Evolutionary conservation across 331 rosid species (phyloP), one percentile per base, ranked within the genome.

Genomic region (Malus hybrid): DNA sequence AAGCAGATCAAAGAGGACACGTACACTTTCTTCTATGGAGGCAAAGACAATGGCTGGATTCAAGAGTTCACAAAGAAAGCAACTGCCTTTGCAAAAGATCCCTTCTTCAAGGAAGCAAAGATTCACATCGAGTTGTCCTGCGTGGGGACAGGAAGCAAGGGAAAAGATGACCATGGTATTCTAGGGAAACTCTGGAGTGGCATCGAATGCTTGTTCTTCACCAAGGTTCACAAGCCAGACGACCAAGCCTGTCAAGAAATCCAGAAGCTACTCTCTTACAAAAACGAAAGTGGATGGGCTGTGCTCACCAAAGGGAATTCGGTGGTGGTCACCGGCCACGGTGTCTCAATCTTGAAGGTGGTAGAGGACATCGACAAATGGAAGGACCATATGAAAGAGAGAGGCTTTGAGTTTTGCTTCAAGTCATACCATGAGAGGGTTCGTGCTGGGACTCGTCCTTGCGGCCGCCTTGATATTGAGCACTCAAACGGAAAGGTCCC

Each of bases 231-330:
- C 70, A 68, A 75, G 44, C 44, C 44, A 39, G 20, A 46, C 84
- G 30, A 29, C 20, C 2, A 80, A 86, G 75, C 34, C 75, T 0
- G 63, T 75, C 22, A 74, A 24, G 88, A 87, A n/a, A 73, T 87
- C 69, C 86, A 77, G 50, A 84, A 78, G 71, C 68, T 87, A 22
- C 87, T 84, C 5, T 68, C 82, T 56, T 82, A 75, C 80, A 86
- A 87, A 72, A 87, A 84, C 32, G 91, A 87, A 44, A 84, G 74
- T 6, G 88, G 84, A 3, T 87, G 91, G 91, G 80, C 80, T 1
- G 67, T 87, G 48, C 75, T 87, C 9, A 72, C 71, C 73, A 77
- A 80, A 57, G 89, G 87, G 18, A 67, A 81, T 2, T 13, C 10
- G 0, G 78, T 80, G 57, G 75, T 86, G 28, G 32, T 78, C 60